Conservation (phyloP, 257 asterid genomes). For the Vinca minor region DNA sequence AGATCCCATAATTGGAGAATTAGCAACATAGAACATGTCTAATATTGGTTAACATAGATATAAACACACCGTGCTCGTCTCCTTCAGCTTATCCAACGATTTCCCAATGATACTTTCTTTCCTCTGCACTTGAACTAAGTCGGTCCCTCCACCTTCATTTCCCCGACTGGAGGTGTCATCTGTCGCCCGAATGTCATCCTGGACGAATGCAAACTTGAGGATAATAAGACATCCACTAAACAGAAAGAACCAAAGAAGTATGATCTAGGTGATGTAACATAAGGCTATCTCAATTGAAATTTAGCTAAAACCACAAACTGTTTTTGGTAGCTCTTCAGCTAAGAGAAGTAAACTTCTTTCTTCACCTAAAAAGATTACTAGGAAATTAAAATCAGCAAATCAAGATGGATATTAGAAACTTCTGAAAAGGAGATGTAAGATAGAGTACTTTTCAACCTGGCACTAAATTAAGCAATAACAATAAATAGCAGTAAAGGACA, state of each 20-base stretch:
- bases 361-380: not conserved
- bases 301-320: no score
- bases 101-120: slow-evolving; percentile 61
- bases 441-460: not conserved
- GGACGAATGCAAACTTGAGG: slow-evolving; percentile 16
- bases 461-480: not conserved
- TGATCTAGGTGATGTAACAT: not conserved
- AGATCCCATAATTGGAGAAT: not conserved
- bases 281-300: not conserved
- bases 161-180: slow-evolving; percentile 32
- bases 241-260: not conserved
- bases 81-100: slow-evolving; percentile 83
- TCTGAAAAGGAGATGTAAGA: not conserved
- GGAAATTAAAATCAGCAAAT: not conserved
- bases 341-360: not conserved
- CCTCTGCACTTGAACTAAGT: slow-evolving; percentile 48
- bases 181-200: slow-evolving; percentile 58
- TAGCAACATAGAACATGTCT: not conserved
- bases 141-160: slow-evolving; percentile 31
- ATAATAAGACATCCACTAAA: not conserved
- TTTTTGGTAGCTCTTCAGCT: not conserved
- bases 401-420: not conserved
- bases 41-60: not conserved
- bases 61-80: slow-evolving; percentile 70
- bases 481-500: no score